Evolutionary conservation across 2,329 filamentous ascomycete species (phyloP), one percentile per base, ranked within the genome.

Genomic region (Calonectria hawksworthii): DNA sequence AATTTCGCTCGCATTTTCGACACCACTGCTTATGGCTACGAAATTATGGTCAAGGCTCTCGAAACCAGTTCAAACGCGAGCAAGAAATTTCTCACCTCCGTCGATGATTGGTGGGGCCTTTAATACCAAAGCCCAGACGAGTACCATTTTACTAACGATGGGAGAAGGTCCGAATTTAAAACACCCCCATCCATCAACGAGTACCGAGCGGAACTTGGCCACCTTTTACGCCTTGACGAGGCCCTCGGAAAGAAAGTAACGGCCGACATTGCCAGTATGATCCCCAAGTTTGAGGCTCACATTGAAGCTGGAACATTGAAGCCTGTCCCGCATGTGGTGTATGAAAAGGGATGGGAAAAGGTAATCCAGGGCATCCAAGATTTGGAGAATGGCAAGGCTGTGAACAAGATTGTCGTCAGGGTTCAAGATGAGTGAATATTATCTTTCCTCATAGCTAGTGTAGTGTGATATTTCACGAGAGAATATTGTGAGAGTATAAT

Each of bases 1-100:
- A 83, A 82, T 9, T 85, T 85, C 68, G 71, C 75, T 23, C 78
- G 80, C 4, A 77, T 86, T 1, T 81, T 85, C 41, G 85, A 87
- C 61, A 76, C 84, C 5, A 84, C 81, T 41, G 79, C 80, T 0
- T 72, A 79, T 51, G 80, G 81, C 1, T 76, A 80, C 10, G 79
- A 83, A 11, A 73, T 83, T 0, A 84, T 82, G 28, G 75, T 84
- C 47, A 80, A 80, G 59, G 83, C 83, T 16, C 78, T 86, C 0
- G 75, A 78, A 50, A 75, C 18, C 6, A 61, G 77, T 13, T 81
- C 83, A 1, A 77, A 72, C 2, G 80, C 69, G 1, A 38, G 64
- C 13, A 50, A 64, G 4, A 86, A 85, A 66, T 82, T 81, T 52
- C 84, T 85, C 51, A 74, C 80, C 0, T 84, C 82, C 0, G 83